Percentiles rank a stretch among this genome's conserved stretches.
phyloP scores from a whole-genome alignment of 495 filamentous ascomycete genomes.

The Aspergillus olivimuriae region DNA sequence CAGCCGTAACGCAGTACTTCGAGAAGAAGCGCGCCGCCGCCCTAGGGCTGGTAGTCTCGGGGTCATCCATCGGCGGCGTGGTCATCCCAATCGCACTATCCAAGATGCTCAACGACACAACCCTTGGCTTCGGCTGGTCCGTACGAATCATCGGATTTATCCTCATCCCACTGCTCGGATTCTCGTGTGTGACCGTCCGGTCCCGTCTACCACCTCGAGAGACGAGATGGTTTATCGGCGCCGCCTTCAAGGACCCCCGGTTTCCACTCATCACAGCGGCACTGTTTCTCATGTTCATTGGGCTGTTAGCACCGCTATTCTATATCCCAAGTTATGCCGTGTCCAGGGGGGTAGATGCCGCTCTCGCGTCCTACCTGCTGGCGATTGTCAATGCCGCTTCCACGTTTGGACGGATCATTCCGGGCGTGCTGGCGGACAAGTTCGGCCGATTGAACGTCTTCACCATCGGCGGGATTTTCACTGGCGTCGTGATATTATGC shows the following conservation, averaged over 20 bases:
- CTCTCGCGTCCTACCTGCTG: conserved; percentile 17
- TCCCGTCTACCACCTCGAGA: conserved; percentile 6
- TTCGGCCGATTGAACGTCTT: conserved; percentile 22
- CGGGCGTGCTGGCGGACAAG: conserved; percentile 20
- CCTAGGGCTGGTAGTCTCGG: conserved; percentile 24
- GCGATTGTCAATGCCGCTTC: conserved; percentile 24
- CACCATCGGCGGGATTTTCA: conserved; percentile 7
- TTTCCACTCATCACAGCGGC: too few species aligned
- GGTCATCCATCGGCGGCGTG: conserved; percentile 27
- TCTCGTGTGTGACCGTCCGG: conserved; percentile 31
- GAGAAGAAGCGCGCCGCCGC: conserved; percentile 22
- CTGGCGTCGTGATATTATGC: conserved; percentile 20
- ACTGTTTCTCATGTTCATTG: conserved; percentile 20
- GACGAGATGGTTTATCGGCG: too few species aligned
- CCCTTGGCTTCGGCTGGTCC: conserved; percentile 51
- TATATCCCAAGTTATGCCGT: conserved; percentile 18
- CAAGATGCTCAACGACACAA: conserved; percentile 15
- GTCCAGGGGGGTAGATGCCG: conserved; percentile 14
- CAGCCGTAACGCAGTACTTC: conserved; percentile 29
- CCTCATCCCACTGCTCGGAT: conserved; percentile 36
- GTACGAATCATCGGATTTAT: conserved; percentile 59
- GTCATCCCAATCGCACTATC: conserved; percentile 21
- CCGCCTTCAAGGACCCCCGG: too few species aligned
- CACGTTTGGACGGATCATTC: conserved; percentile 20
- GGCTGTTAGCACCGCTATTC: conserved; percentile 22